Evolutionary conservation across 805 yeast genomes (phyloP).

Genomic region (Kluyveromyces aestuarii): DNA sequence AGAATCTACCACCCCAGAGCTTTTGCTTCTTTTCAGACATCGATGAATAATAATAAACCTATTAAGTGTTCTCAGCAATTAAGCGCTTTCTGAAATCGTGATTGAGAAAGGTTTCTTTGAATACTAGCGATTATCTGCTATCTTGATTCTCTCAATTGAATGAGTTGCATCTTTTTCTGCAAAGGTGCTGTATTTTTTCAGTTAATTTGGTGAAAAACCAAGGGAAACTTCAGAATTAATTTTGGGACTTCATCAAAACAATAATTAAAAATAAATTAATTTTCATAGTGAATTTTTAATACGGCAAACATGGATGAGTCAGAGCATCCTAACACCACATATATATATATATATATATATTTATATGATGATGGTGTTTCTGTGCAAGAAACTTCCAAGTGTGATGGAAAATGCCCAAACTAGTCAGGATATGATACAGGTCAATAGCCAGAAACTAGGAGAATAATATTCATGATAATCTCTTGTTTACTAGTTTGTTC

Average conservation of each 20-base stretch:
- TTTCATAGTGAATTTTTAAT: not conserved
- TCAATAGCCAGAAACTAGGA: not conserved
- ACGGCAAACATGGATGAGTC: not conserved
- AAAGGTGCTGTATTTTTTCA: not conserved
- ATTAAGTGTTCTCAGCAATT: not conserved
- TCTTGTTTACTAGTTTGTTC: not conserved
- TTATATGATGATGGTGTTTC: too few relatives aligned
- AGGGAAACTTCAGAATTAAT: too few relatives aligned
- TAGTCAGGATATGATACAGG: not conserved
- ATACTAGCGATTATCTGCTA: too few relatives aligned
- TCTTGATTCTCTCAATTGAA: too few relatives aligned
- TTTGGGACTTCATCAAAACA: too few relatives aligned
- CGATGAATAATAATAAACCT: not conserved
- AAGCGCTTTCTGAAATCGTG: not conserved
- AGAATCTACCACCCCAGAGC: slow-evolving; percentile 98
- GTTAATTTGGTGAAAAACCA: not conserved
- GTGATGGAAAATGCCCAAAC: not conserved
- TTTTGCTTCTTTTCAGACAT: slow-evolving; percentile 38
- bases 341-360: too few relatives aligned
- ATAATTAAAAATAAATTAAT: too few relatives aligned
- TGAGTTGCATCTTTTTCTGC: too few relatives aligned
- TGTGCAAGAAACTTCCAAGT: too few relatives aligned
- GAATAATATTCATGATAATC: not conserved
- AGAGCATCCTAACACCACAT: not conserved
- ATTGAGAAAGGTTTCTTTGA: too few relatives aligned